Percentiles rank a stretch among this genome's conserved stretches.
phyloP scores from a whole-genome alignment of 1,284 basidiomycete species.

The Wallemia ichthyophaga region DNA sequence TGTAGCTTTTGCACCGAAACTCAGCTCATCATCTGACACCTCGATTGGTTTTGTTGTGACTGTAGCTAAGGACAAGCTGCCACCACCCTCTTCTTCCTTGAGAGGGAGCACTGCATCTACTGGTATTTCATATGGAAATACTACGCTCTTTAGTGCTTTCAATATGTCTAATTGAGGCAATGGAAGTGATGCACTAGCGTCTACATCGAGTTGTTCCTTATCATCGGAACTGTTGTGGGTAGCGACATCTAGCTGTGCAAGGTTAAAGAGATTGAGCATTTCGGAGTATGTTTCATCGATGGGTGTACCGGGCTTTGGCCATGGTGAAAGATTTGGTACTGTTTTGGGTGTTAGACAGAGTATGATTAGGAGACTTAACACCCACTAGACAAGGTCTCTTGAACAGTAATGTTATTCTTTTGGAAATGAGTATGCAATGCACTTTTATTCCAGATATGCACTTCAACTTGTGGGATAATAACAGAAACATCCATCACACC shows the following conservation, averaged over 20 bases:
- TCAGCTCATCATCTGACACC: background rate
- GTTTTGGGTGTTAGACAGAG: background rate
- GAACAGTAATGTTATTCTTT: background rate
- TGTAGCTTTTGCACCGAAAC: background rate
- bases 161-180: background rate
- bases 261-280: background rate
- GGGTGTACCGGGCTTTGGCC: background rate
- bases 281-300: background rate
- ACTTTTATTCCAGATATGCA: background rate
- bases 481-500: background rate
- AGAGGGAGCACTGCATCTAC: background rate
- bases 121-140: background rate
- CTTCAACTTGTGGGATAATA: background rate
- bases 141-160: background rate
- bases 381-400: background rate
- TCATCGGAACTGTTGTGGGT: background rate
- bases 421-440: background rate
- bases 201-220: background rate
- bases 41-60: background rate
- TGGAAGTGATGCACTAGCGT: background rate
- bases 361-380: background rate
- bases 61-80: background rate
- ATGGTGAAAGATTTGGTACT: background rate
- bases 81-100: background rate
- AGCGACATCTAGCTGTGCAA: background rate